Evolutionary conservation across 176 grass and related monocot species (phyloP).

Genomic region (Poa pratensis): DNA sequence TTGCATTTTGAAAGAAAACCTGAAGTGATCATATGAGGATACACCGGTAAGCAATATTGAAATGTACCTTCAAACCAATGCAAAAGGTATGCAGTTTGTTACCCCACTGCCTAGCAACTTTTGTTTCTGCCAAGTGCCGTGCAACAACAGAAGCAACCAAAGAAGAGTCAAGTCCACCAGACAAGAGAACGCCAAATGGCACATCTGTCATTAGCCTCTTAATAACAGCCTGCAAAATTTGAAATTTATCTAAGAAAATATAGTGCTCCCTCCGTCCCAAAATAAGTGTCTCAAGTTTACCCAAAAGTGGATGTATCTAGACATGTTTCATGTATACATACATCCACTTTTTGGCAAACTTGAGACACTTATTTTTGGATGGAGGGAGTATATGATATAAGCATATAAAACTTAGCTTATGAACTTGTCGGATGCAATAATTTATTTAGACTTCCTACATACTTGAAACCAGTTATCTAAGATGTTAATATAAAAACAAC

Average conservation of each 20-base stretch:
- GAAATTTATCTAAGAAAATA: neutral
- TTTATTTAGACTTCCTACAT: neutral
- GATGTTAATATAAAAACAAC: neutral
- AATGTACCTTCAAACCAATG: slow-evolving; percentile 85
- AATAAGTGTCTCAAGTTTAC: too few species aligned
- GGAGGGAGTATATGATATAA: neutral
- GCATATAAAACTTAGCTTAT: neutral
- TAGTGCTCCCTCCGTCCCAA: too few species aligned
- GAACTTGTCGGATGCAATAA: neutral
- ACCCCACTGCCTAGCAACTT: slow-evolving; percentile 83
- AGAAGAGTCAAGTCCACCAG: slow-evolving; percentile 97
- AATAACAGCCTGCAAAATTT: slow-evolving; percentile 64
- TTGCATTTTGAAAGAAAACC: slow-evolving; percentile 28
- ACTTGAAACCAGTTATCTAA: neutral
- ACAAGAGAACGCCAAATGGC: slow-evolving; percentile 98
- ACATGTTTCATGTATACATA: too few species aligned
- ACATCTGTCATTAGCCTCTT: slow-evolving; percentile 99
- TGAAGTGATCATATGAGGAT: slow-evolving; percentile 24
- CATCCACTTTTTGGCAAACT: too few species aligned
- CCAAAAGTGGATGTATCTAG: too few species aligned
- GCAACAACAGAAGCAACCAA: slow-evolving; percentile 93
- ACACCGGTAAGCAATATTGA: slow-evolving; percentile 13
- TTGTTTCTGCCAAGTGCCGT: slow-evolving; percentile 68
- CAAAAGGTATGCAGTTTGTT: slow-evolving; percentile 94
- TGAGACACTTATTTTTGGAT: too few species aligned